Base-by-base conservation (phyloP, 176 grass and related monocot genomes). In the Ampelocalamus luodianensis region DNA sequence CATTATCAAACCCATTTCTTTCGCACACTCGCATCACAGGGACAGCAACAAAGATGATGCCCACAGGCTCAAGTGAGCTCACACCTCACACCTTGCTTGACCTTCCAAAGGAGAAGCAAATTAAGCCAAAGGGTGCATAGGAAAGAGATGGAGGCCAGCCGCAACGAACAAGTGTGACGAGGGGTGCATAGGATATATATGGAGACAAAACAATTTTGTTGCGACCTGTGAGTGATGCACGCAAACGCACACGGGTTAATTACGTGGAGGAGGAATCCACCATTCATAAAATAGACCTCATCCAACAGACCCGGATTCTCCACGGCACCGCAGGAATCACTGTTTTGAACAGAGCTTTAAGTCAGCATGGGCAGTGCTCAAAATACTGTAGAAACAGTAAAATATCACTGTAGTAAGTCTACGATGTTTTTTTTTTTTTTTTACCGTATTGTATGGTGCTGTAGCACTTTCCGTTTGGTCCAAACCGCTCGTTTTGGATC, bases 251-350 rank as follows among this genome's bases (percentile, higher is more conserved):
- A 36, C 24, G 15, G 74, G 66, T 54, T 74, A 60, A 88, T 65
- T 71, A 71, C 83, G 73, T 83, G 40, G 43, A 84, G 45, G 74
- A 63, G 56, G 37, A 34, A 68, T 85, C 50, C 86, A 91, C 86
- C 86, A 87, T 89, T 91, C 83, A 89, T 83, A 91, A 91, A 93
- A 91, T 66, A 83, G 88, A 69, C 45, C 76, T 86, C 88, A 88
- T 91, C 29, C 29, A 29, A 29, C 32, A 34, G 32, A 34, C 3
- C 32, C 32, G 32, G 32, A 3, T 34, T 34, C 32, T 34, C 29
- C 29, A 29, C 32, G 2, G 32, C 2, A 34, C 32, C 2, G 32
- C 32, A 34, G 32, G 32, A 34, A 34, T 34, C 32, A 34, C 32
- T 34, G 2, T 34, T 34, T 3, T 34, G 2, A 34, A 34, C 32